Conservation (phyloP, 1,284 basidiomycete species). For the Apiotrichum gamsii region DNA sequence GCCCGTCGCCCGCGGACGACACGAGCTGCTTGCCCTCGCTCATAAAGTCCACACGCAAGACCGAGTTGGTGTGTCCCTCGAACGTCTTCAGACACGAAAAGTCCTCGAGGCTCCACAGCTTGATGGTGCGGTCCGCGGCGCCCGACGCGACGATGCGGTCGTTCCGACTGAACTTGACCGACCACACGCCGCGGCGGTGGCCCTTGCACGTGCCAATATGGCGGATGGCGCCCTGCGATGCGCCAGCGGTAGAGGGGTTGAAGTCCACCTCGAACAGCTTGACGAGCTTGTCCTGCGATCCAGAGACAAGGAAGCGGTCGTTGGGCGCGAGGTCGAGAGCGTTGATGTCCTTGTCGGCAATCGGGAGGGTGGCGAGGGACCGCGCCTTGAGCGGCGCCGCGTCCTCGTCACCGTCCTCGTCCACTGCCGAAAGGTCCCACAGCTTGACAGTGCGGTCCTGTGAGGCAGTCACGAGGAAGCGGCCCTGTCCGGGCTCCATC, state of each 20-base stretch:
- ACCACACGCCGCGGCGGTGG: slow-evolving; percentile 96
- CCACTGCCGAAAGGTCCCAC: slow-evolving; percentile 74
- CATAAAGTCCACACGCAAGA: slow-evolving; percentile 86
- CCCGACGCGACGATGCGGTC: slow-evolving; percentile 86
- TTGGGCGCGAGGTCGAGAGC: slow-evolving; percentile 89
- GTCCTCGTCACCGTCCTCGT: slow-evolving; percentile 21
- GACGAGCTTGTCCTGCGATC: slow-evolving; percentile 91
- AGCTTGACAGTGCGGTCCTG: slow-evolving; percentile 98
- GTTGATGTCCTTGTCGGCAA: slow-evolving; percentile 99
- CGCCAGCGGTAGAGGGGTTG: slow-evolving; percentile 28
- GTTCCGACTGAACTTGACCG: slow-evolving; percentile 74
- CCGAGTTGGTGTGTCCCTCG: slow-evolving; percentile 94
- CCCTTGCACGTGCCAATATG: slow-evolving; percentile 86
- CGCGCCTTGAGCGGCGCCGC: slow-evolving; percentile 54
- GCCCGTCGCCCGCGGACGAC: slow-evolving; percentile 83
- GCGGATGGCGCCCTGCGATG: slow-evolving; percentile 55
- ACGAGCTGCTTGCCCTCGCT: slow-evolving; percentile 78
- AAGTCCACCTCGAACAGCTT: slow-evolving; percentile 81
- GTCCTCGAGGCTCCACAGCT: slow-evolving; percentile 88
- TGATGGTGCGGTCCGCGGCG: slow-evolving; percentile 89
- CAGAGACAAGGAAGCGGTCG: slow-evolving; percentile 80
- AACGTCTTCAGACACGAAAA: slow-evolving; percentile 90
- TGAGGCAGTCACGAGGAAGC: slow-evolving; percentile 85
- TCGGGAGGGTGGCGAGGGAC: slow-evolving; percentile 80
- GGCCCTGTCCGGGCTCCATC: slow-evolving; percentile 20